These are phyloP conservation scores for Houttuynia cordata DNA, from an alignment of 164 flowering plant species.

Conservation along the genomic window DNA sequence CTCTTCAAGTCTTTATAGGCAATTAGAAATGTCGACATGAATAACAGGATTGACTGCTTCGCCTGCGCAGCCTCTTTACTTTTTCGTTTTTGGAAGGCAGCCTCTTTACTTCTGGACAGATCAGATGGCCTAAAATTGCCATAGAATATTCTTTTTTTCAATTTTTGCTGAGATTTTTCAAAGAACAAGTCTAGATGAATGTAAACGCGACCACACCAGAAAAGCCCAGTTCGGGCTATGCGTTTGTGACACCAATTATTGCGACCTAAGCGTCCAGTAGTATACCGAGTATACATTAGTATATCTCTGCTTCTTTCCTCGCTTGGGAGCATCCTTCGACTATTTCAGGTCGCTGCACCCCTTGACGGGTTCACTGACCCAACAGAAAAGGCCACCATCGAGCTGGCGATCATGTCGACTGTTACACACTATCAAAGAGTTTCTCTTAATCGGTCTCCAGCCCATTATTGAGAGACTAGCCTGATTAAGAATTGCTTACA, in stretches of 20 bases:
- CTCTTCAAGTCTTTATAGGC: too few species aligned
- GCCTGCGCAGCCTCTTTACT: too few species aligned
- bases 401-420: neutral
- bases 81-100: too few species aligned
- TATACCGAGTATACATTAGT: too few species aligned
- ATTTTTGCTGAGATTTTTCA: too few species aligned
- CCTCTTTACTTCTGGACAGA: too few species aligned
- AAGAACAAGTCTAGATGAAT: slow-evolving; percentile 2
- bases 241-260: neutral
- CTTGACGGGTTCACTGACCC: neutral
- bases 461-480: neutral
- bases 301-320: neutral
- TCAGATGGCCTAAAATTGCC: too few species aligned
- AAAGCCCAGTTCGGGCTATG: neutral
- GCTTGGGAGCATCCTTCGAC: neutral
- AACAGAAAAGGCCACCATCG: neutral
- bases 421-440: too few species aligned
- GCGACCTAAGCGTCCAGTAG: too few species aligned
- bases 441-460: neutral
- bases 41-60: too few species aligned
- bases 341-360: neutral
- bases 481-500: neutral
- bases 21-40: too few species aligned
- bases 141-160: too few species aligned
- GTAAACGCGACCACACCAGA: neutral